These are phyloP conservation scores for Pinus taeda DNA, from an alignment of 75 land plant genomes.

Conservation along the genomic window DNA sequence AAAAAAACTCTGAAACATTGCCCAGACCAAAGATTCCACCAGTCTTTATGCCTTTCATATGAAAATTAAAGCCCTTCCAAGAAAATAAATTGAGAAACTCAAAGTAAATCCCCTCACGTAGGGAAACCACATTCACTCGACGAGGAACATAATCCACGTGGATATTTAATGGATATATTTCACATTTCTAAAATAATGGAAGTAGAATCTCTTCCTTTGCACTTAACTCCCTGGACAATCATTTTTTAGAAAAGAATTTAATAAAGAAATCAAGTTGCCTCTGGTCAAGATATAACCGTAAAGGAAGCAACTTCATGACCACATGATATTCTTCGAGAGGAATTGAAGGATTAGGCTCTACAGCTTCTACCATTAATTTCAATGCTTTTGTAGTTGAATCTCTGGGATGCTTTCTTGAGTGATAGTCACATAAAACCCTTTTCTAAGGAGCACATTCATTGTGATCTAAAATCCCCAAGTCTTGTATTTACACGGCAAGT, in stretches of 20 bases:
- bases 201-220: constrained; percentile 59
- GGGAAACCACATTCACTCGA: constrained; percentile 67
- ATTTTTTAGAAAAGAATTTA: constrained; percentile 54
- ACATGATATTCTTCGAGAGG: constrained; percentile 95
- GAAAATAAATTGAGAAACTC: constrained; percentile 87
- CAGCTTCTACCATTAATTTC: constrained; percentile 77
- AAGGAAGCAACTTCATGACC: constrained; percentile 61
- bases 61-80: constrained; percentile 95
- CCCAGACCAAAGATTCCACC: constrained; percentile 85
- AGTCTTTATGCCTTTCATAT: constrained; percentile 74
- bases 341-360: constrained; percentile 76
- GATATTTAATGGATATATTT: constrained; percentile 66
- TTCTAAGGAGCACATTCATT: constrained; percentile 93
- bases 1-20: constrained; percentile 68
- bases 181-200: constrained; percentile 95
- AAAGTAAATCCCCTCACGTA: constrained; percentile 75
- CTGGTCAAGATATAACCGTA: constrained; percentile 90
- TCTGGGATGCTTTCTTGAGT: constrained; percentile 70
- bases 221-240: constrained; percentile 5
- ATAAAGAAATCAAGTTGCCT: constrained; percentile 84
- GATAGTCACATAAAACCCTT: constrained; percentile 71
- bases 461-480: constrained; percentile 69
- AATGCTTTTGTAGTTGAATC: constrained; percentile 79
- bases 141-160: constrained; percentile 88
- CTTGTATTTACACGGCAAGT: constrained; percentile 55